Conservation (phyloP, 2,329 filamentous ascomycete genomes). For the Fusarium sp. region DNA sequence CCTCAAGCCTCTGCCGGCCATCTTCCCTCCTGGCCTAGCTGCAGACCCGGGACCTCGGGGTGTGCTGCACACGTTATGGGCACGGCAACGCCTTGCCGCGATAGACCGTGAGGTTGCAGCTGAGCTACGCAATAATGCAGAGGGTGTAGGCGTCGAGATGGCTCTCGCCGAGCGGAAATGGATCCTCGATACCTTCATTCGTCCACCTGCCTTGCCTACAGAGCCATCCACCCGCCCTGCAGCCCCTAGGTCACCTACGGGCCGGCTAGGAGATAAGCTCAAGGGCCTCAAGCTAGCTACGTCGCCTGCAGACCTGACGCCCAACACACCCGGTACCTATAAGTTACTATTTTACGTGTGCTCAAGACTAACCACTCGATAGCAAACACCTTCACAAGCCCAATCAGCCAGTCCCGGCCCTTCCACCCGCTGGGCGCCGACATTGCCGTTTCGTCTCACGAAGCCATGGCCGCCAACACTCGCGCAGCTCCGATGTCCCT, state of each 20-base stretch:
- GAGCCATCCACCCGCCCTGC: constrained; percentile 51
- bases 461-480: constrained; percentile 44
- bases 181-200: constrained; percentile 81
- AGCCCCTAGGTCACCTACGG: constrained; percentile 74
- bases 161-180: constrained; percentile 84
- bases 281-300: constrained; percentile 84
- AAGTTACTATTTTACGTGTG: constrained; percentile 9
- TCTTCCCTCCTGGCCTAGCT: constrained; percentile 83
- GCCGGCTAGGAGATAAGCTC: constrained; percentile 81
- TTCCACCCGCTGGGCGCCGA: constrained; percentile 48
- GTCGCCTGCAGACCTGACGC: constrained; percentile 72
- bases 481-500: constrained; percentile 48
- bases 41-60: constrained; percentile 80
- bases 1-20: constrained; percentile 86
- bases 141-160: constrained; percentile 88
- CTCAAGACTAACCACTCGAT: constrained; percentile 23
- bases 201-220: constrained; percentile 39
- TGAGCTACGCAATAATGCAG: constrained; percentile 79
- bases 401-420: constrained; percentile 49
- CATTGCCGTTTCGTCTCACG: constrained; percentile 53
- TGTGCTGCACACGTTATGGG: constrained; percentile 91
- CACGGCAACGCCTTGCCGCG: constrained; percentile 81
- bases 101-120: constrained; percentile 81
- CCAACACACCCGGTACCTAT: constrained; percentile 62
- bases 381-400: constrained; percentile 53